Evolutionary conservation across 2,329 filamentous ascomycete species (phyloP), one percentile per base, ranked within the genome.

Genomic region (Conoideocrella luteorostrata): DNA sequence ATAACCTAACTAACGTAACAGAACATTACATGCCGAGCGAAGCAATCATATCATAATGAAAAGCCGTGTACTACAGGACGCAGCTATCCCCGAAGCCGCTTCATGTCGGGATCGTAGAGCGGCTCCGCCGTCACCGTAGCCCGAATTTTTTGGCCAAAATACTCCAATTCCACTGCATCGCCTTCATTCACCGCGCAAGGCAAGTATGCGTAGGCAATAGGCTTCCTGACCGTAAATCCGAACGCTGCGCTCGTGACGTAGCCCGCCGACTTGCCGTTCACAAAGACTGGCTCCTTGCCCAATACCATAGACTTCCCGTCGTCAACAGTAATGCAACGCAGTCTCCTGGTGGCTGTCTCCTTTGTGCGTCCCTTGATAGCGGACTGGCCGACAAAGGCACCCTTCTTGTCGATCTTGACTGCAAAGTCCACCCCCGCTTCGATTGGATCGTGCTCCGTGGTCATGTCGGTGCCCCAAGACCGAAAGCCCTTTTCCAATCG

Each of bases 211-310:
- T 76, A 82, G 0, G 76, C 78, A 11, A 82, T 65, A 0, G 79
- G 78, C 56, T 74, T 79, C 21, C 75, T 60, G 9, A 82, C 55
- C 0, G 73, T 77, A 52, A 77, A 82, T 0, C 74, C 79, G 52
- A 81, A 83, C 0, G 74, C 77, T 1, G 78, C 72, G 41, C 69
- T 82, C 2, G 77, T 81, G 21, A 83, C 66, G 48, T 83, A 83
- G 0, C 80, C 78, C 1, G 64, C 64, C 0, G 69, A 50, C 43
- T 68, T 59, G 7, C 68, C 70, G 3, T 69, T 55, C 12, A 67
- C 50, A 43, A 72, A 80, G 0, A 83, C 75, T 0, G 80, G 79
- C 54, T 83, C 79, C 53, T 82, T 82, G 5, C 78, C 78, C 1
- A 83, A 57, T 0, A 81, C 68, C 49, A 82, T 64, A 0, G 77